phyloP scores from a whole-genome alignment of 1,284 basidiomycete species.

The Ustilago lituana region DNA sequence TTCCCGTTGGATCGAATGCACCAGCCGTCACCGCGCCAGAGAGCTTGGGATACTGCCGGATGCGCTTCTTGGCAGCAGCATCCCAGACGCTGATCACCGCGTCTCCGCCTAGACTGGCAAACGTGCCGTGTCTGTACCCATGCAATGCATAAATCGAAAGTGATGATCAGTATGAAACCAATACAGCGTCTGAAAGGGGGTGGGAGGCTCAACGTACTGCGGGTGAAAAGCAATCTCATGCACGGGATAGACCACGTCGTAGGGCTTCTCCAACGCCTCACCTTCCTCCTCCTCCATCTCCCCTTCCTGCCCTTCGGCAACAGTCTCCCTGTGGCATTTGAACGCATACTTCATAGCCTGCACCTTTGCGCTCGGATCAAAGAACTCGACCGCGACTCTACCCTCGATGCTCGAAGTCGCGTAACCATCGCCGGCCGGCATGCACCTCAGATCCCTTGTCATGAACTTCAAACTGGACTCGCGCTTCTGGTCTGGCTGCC shows the following conservation, averaged over 20 bases:
- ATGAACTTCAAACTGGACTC: conserved; percentile 96
- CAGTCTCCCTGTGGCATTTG: conserved; percentile 91
- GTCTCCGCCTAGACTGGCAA: conserved; percentile 92
- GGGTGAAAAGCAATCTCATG: conserved; percentile 95
- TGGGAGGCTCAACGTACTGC: conserved; percentile 25
- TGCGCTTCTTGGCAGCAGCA: conserved; percentile 92
- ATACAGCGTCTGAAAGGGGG: neutral
- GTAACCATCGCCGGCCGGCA: conserved; percentile 91
- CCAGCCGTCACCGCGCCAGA: conserved; percentile 50
- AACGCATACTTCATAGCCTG: conserved; percentile 95
- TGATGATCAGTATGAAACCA: neutral
- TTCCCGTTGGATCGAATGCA: conserved; percentile 51
- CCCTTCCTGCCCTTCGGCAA: conserved; percentile 61
- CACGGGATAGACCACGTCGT: conserved; percentile 99
- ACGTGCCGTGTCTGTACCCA: conserved; percentile 79
- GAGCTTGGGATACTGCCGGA: conserved; percentile 78
- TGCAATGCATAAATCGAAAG: neutral
- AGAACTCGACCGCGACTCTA: conserved; percentile 95
- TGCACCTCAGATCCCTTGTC: conserved; percentile 88
- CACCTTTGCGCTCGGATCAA: conserved; percentile 79
- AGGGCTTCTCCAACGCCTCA: conserved; percentile 69
- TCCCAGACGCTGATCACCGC: conserved; percentile 94
- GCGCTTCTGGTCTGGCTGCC: conserved; percentile 73
- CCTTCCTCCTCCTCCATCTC: conserved; percentile 67
- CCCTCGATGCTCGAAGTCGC: conserved; percentile 94